Base-by-base conservation (phyloP, 2,329 filamentous ascomycete species). In the Sporothrix mexicana region DNA sequence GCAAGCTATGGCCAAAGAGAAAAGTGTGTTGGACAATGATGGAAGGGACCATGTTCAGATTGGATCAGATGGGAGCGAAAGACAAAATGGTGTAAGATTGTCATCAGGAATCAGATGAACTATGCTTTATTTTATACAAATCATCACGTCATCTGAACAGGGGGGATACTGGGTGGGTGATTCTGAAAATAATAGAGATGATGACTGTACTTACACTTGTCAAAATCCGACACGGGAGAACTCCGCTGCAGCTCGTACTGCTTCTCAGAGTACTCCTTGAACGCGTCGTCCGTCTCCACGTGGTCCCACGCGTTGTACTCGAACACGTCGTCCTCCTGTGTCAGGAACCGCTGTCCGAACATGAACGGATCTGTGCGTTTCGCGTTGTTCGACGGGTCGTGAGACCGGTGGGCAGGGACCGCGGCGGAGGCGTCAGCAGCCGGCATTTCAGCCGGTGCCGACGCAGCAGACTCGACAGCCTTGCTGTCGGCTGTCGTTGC, bases 271-370 rank as follows among this genome's bases (percentile, higher is more conserved):
- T 96, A 97, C 79, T 92, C 89, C 79, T 92, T 91, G 86, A 97
- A 98, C 55, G 91, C 87, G 77, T 93, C 90, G 83, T 98, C 95
- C 80, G 94, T 94, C 82, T 95, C 92, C 80, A 98, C 96, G 81
- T 99, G 95, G 81, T 99, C 96, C 96, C 96, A 99, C 51, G 96
- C 96, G 82, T 99, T 99, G 88, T 96, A 97, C 81, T 97, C 92
- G 83, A 95, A 99, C 78, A 97, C 93, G 80, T 98, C 88, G 83
- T 97, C 95, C 79, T 90, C 89, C 81, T 95, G 87, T 78, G 92
- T 90, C 69, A 99, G 89, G 79, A 88, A 93, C 74, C 95, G 93
- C 66, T 93, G 96, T 74, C 96, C 96, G 81, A 99, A 99, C 82
- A 97, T 92, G 82, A 98, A 99, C 20, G 96, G 96, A 79, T 98